phyloP scores from a whole-genome alignment of 768 basidiomycete genomes.

The Leucocoprinus leucothites region DNA sequence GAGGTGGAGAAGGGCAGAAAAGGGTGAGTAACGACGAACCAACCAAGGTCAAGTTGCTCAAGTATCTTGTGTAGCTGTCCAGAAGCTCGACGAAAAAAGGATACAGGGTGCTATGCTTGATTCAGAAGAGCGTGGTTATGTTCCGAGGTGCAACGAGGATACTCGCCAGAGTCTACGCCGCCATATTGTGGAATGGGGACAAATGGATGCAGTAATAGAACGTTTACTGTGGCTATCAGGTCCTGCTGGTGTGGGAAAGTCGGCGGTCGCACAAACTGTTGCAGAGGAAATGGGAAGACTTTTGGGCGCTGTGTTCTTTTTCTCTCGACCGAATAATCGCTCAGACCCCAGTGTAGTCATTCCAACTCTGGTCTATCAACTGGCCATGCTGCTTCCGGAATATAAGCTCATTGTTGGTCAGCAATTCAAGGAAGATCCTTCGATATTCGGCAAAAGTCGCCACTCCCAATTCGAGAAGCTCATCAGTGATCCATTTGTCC shows the following conservation, averaged over 20 bases:
- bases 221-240: slow-evolving; percentile 8
- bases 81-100: background rate
- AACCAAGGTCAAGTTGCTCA: no score
- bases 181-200: no score
- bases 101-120: background rate
- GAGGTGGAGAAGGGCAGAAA: no score
- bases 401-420: no score
- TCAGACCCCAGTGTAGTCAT: background rate
- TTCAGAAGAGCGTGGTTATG: background rate
- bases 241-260: slow-evolving; percentile 9
- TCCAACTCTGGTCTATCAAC: background rate
- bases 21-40: no score
- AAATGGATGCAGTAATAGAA: no score
- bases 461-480: background rate
- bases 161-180: no score
- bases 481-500: background rate
- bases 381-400: background rate
- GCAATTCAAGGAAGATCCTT: background rate
- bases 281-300: background rate
- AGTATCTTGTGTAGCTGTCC: background rate
- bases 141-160: no score
- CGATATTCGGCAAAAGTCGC: background rate
- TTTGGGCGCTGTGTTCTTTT: slow-evolving; percentile 8
- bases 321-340: background rate
- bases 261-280: slow-evolving; percentile 1